phyloP scores from a whole-genome alignment of 805 yeast genomes.

The Spathaspora hagerdaliae region DNA sequence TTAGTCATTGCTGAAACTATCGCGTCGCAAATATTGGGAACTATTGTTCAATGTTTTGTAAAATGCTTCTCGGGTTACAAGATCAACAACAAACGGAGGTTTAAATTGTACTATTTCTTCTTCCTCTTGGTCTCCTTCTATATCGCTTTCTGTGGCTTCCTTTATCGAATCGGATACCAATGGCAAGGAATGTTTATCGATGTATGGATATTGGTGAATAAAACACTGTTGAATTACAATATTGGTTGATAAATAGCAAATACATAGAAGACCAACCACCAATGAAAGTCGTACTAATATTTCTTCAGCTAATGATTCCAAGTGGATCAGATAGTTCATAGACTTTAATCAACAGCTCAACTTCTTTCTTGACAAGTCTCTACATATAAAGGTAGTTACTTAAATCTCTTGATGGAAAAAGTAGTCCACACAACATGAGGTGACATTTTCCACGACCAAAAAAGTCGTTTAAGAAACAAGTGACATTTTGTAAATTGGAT shows the following conservation, averaged over 20 bases:
- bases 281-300: too few species aligned
- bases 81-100: background rate
- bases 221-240: background rate
- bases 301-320: too few species aligned
- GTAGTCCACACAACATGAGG: too few species aligned
- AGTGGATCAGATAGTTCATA: too few species aligned
- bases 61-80: background rate
- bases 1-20: constrained; percentile 28
- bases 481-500: too few species aligned
- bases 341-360: too few species aligned
- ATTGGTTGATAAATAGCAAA: background rate
- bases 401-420: too few species aligned
- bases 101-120: background rate
- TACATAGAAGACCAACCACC: too few species aligned
- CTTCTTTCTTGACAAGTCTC: too few species aligned
- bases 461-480: too few species aligned
- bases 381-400: too few species aligned
- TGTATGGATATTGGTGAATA: background rate
- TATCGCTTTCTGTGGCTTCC: background rate
- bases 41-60: constrained; percentile 31
- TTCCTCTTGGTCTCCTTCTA: background rate
- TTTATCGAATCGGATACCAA: background rate
- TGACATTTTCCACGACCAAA: too few species aligned
- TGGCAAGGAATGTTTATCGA: background rate
- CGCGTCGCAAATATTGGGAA: constrained; percentile 39